These are phyloP conservation scores for Bothriochloa decipiens DNA, from an alignment of 176 grass and related monocot species.

Conservation along the genomic window DNA sequence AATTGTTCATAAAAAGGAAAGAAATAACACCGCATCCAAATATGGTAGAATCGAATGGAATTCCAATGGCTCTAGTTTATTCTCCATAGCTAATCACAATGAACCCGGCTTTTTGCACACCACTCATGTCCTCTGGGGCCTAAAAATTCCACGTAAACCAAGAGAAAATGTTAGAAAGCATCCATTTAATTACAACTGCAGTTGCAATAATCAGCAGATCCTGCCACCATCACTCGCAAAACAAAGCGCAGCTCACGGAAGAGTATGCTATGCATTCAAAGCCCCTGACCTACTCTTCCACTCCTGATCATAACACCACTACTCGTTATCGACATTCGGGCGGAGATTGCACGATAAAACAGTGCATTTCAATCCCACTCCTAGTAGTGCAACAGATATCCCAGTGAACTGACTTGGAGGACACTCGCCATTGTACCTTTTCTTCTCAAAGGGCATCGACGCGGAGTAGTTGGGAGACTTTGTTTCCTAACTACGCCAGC, in stretches of 20 bases:
- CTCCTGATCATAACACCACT: constrained; percentile 12
- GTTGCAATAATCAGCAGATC: constrained; percentile 29
- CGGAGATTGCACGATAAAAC: constrained; percentile 54
- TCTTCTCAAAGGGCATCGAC: background rate
- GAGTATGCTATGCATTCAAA: constrained; percentile 14
- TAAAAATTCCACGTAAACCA: constrained; percentile 38
- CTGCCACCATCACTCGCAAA: constrained; percentile 17
- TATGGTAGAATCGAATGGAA: constrained; percentile 36
- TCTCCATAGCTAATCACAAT: constrained; percentile 44
- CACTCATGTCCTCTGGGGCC: constrained; percentile 17
- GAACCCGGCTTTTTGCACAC: constrained; percentile 34
- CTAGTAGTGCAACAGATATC: constrained; percentile 24
- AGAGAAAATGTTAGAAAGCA: constrained; percentile 33
- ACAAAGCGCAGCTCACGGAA: constrained; percentile 24
- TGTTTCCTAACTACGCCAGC: constrained; percentile 74
- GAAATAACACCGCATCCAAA: constrained; percentile 4
- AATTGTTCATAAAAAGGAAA: background rate
- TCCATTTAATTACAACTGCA: constrained; percentile 55
- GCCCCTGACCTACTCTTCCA: constrained; percentile 23
- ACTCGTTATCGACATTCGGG: constrained; percentile 35
- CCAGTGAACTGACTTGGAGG: constrained; percentile 23
- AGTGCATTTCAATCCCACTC: constrained; percentile 56
- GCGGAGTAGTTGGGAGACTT: background rate
- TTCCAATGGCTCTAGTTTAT: constrained; percentile 49
- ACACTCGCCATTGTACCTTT: constrained; percentile 27